These are phyloP conservation scores for Serendipita sp. DNA, from an alignment of 768 basidiomycete species.

Conservation along the genomic window DNA sequence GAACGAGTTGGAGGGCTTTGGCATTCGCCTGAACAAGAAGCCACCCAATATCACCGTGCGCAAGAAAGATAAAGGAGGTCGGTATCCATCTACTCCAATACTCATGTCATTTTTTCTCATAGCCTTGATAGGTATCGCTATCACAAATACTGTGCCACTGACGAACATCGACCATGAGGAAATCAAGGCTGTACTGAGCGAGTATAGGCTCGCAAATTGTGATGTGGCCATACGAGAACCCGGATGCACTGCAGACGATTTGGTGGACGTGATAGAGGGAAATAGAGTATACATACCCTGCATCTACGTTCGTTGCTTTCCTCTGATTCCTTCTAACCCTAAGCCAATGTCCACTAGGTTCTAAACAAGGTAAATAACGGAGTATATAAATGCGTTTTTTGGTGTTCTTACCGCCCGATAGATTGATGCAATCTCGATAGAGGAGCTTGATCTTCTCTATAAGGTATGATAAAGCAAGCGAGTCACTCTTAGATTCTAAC, in stretches of 20 bases:
- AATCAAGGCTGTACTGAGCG: constrained; percentile 85
- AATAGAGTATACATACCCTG: constrained; percentile 92
- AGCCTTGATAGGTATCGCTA: constrained; percentile 45
- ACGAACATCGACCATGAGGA: constrained; percentile 93
- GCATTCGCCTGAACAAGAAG: constrained; percentile 88
- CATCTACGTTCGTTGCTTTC: constrained; percentile 48
- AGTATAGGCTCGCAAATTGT: constrained; percentile 78
- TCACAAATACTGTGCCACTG: constrained; percentile 92
- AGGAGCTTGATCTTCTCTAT: constrained; percentile 83
- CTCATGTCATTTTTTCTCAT: neutral
- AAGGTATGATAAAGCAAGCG: constrained; percentile 16
- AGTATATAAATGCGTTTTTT: no score
- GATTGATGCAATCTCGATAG: constrained; percentile 97
- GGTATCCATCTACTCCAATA: constrained; percentile 11
- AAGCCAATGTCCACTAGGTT: constrained; percentile 28
- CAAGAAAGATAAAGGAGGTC: constrained; percentile 69
- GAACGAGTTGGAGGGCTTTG: constrained; percentile 91
- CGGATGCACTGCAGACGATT: constrained; percentile 81
- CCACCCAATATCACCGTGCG: constrained; percentile 76
- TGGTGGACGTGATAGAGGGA: constrained; percentile 95
- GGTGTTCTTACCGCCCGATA: constrained; percentile 17
- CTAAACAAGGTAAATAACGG: constrained; percentile 53
- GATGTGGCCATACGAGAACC: constrained; percentile 90
- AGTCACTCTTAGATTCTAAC: neutral
- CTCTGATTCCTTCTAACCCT: neutral